phyloP scores from a whole-genome alignment of 2,329 filamentous ascomycete species.

The Talaromyces funiculosus region DNA sequence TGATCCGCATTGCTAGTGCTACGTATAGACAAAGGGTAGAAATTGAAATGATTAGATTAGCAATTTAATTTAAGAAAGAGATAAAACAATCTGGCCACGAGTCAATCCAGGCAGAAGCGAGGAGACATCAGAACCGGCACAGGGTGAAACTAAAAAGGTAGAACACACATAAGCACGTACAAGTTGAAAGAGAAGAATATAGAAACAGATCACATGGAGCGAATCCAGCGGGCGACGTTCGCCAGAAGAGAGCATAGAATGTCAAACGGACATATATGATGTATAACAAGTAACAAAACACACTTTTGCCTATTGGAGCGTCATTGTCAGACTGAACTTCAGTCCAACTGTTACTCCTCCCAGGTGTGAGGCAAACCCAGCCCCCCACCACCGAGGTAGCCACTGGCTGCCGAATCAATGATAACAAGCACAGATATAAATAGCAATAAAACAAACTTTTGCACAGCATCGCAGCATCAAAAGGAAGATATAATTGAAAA shows the following conservation, averaged over 20 bases:
- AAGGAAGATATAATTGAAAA: background rate
- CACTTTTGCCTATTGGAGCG: slow-evolving; percentile 28
- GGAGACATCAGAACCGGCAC: slow-evolving; percentile 50
- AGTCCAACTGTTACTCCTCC: slow-evolving; percentile 20
- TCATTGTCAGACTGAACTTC: slow-evolving; percentile 16
- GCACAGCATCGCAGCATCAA: background rate
- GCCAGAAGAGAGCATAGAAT: slow-evolving; percentile 8
- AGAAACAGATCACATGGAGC: background rate
- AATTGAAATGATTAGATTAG: background rate
- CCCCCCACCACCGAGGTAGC: slow-evolving; percentile 30
- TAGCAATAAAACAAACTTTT: slow-evolving; percentile 3
- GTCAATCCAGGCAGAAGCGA: slow-evolving; percentile 39
- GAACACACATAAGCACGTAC: slow-evolving; percentile 17
- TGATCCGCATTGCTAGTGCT: background rate
- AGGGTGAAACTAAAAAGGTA: slow-evolving; percentile 4
- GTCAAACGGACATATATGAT: background rate
- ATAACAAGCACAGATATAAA: slow-evolving; percentile 17
- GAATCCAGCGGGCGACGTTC: background rate
- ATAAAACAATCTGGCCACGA: slow-evolving; percentile 38
- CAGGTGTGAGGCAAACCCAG: slow-evolving; percentile 25
- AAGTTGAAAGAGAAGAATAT: slow-evolving; percentile 14
- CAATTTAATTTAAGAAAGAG: slow-evolving; percentile 5
- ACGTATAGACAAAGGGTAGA: background rate
- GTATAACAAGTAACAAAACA: slow-evolving; percentile 15
- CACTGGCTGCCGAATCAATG: slow-evolving; percentile 14